These are phyloP conservation scores for Cyclotella kingstonii DNA, from an alignment of 108 stramenopile species.

Conservation along the genomic window DNA sequence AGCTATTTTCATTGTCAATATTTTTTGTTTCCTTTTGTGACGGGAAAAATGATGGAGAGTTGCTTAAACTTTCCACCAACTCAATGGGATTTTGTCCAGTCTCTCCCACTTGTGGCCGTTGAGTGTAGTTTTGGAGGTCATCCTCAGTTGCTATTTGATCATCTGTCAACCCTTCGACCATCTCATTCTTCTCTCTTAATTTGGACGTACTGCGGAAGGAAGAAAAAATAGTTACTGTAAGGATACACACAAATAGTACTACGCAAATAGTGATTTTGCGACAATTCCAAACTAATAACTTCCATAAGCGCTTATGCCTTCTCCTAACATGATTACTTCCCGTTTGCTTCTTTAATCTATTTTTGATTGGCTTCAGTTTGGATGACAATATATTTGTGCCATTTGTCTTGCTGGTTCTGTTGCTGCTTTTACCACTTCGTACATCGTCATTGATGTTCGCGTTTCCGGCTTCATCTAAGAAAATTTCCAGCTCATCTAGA, in stretches of 20 bases:
- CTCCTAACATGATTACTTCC: conserved; percentile 16
- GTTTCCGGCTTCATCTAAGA: background rate
- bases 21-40: background rate
- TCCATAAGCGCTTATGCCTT: conserved; percentile 13
- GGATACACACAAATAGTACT: conserved; percentile 7
- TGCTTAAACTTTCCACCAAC: too few relatives aligned
- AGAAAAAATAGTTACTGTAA: conserved; percentile 7
- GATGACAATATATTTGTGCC: background rate
- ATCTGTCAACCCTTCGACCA: background rate
- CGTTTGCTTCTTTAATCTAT: conserved; percentile 7
- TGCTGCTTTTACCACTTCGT: conserved; percentile 7
- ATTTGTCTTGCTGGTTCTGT: background rate
- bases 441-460: background rate
- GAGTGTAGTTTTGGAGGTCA: too few relatives aligned
- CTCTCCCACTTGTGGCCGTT: too few relatives aligned
- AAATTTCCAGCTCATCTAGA: conserved; percentile 10
- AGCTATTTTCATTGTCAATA: background rate
- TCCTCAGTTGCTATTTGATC: conserved; percentile 1
- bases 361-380: background rate
- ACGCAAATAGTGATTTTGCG: conserved; percentile 24
- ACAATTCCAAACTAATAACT: conserved; percentile 41
- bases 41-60: conserved; percentile 23
- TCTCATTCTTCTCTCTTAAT: background rate
- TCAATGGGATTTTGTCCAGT: too few relatives aligned
- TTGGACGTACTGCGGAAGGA: conserved; percentile 15